Evolutionary conservation across 306 rosid genomes (phyloP).

Genomic region (Astragalus membranaceus): DNA sequence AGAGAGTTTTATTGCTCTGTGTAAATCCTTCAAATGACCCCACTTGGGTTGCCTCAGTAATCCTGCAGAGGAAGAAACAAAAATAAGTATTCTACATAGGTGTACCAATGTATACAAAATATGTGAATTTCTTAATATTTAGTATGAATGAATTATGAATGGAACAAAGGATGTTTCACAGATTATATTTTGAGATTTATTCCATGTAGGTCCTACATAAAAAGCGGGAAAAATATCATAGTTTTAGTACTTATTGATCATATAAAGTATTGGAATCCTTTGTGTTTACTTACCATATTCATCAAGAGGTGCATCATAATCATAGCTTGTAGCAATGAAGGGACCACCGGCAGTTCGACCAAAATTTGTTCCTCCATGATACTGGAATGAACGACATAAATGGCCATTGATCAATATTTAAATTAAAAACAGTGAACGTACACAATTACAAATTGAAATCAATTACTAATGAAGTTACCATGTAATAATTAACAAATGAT

Average conservation of each 20-base stretch:
- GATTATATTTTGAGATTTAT: neutral
- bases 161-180: neutral
- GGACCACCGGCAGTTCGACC: conserved; percentile 99
- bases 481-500: conserved; percentile 83
- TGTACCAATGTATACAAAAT: neutral
- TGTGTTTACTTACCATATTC: conserved; percentile 81
- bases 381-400: conserved; percentile 44
- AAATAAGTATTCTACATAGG: neutral
- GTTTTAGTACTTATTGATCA: neutral
- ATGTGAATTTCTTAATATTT: neutral
- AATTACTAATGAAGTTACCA: conserved; percentile 47
- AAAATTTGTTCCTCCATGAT: conserved; percentile 96
- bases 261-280: neutral
- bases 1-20: conserved; percentile 85
- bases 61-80: conserved; percentile 45
- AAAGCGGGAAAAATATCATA: neutral
- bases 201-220: neutral
- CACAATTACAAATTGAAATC: neutral
- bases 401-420: neutral
- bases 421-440: neutral
- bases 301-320: conserved; percentile 95
- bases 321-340: conserved; percentile 95
- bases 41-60: conserved; percentile 86
- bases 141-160: neutral
- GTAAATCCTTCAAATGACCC: conserved; percentile 97